phyloP scores from a whole-genome alignment of 2,329 filamentous ascomycete species.

The Diaporthe vaccinii region DNA sequence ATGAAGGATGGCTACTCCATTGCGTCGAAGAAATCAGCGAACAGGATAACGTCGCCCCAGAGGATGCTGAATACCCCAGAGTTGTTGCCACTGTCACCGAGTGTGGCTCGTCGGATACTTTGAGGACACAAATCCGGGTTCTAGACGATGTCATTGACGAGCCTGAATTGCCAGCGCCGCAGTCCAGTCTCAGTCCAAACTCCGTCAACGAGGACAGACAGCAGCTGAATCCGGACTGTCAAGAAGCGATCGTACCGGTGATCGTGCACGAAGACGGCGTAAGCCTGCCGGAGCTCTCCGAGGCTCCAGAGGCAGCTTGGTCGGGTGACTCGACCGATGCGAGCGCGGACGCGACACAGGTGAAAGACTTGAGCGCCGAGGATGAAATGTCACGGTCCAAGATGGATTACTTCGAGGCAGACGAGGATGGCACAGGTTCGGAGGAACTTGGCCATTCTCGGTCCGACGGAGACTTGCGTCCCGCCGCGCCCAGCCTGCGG shows the following conservation, averaged over 20 bases:
- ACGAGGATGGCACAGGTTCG: constrained; percentile 9
- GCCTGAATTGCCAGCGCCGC: background rate
- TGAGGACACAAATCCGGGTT: background rate
- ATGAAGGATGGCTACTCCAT: constrained; percentile 33
- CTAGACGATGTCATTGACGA: background rate
- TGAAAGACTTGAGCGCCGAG: background rate
- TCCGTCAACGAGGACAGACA: too few relatives aligned
- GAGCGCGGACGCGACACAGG: background rate
- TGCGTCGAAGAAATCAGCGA: constrained; percentile 1
- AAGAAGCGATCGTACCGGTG: background rate
- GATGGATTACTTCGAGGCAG: constrained; percentile 28
- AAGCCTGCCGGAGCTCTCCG: background rate
- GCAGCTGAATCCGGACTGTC: background rate
- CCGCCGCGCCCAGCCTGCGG: background rate
- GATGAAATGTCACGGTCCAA: constrained; percentile 32
- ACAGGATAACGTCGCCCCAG: background rate
- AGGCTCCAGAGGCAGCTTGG: background rate
- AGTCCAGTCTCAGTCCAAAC: background rate
- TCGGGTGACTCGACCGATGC: background rate
- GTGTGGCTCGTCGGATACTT: constrained; percentile 18
- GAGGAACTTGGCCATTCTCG: background rate
- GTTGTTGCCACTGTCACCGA: background rate
- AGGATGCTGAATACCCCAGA: background rate
- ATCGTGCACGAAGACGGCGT: background rate
- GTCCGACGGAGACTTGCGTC: background rate